Evolutionary conservation across 108 stramenopile genomes (phyloP), one percentile per base, ranked within the genome.

Genomic region (Conticribra weissflogii): DNA sequence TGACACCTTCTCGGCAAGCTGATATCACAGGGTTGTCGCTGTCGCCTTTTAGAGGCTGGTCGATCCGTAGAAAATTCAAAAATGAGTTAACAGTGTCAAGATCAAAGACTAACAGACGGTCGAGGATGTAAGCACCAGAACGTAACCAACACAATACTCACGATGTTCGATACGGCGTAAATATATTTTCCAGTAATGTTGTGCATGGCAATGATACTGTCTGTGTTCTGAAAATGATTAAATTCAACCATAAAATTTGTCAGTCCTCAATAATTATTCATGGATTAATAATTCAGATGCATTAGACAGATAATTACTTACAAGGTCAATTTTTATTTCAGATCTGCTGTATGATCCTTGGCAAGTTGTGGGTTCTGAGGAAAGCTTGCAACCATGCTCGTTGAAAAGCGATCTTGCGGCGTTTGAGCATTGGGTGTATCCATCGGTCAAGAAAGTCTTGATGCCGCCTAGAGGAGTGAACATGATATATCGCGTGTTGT

Each of bases 401-500:
- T 41, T 41, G 12, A 41, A 41, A 5, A 41, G 5, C 5, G 36
- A 9, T 41, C 36, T 5, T 12, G 8, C 12, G 12, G 36, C 36
- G 12, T 41, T 41, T 41, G 36, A 41, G 36, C 36, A 41, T 12
- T 41, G 36, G 36, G 36, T 41, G 12, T 9, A 12, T 5, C 12
- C 36, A 41, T 41, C 36, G 5, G 36, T 41, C 36, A 41, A 41
- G 12, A 41, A 9, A 5, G 36, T 41, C 5, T 41, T 41, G 36
- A 41, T 41, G 5, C 36, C 36, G 5, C n/a, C n/a, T n/a, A n/a
- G n/a, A n/a, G n/a, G n/a, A n/a, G n/a, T n/a, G n/a, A n/a, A n/a
- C n/a, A n/a, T n/a, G n/a, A n/a, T n/a, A n/a, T n/a, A 19, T 54
- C 34, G 66, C 87, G 85, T 16, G 33, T 22, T 24, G 81, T 68